phyloP scores from a whole-genome alignment of 306 rosid species.

The Corylus avellana region DNA sequence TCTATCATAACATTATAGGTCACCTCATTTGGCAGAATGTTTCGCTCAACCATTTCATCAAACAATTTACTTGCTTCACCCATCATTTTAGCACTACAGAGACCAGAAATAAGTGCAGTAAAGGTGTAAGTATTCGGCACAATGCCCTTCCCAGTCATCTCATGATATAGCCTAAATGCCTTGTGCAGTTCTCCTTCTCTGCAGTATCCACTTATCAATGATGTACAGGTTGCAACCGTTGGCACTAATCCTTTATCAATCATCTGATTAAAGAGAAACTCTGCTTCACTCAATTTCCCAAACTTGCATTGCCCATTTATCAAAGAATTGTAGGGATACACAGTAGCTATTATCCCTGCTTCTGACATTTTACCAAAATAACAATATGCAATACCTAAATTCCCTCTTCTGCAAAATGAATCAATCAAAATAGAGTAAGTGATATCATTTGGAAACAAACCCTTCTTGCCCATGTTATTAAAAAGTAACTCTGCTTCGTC shows the following conservation, averaged over 20 bases:
- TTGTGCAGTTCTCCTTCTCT: constrained; percentile 51
- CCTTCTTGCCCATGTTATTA: constrained; percentile 48
- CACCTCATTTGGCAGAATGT: constrained; percentile 78
- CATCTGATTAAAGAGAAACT: constrained; percentile 57
- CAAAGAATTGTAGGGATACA: constrained; percentile 78
- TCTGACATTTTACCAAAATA: constrained; percentile 62
- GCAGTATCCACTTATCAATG: constrained; percentile 72
- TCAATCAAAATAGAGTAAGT: constrained; percentile 82
- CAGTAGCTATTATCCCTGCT: constrained; percentile 52
- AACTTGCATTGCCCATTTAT: constrained; percentile 78
- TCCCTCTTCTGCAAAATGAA: constrained; percentile 72
- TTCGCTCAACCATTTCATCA: constrained; percentile 59
- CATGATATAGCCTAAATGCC: constrained; percentile 65
- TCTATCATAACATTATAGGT: constrained; percentile 91
- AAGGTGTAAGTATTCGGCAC: constrained; percentile 66
- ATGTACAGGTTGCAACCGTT: constrained; percentile 67
- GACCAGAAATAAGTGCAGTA: constrained; percentile 80
- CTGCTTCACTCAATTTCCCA: constrained; percentile 63
- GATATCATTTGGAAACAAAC: constrained; percentile 67
- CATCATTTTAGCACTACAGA: constrained; percentile 61
- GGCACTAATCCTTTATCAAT: constrained; percentile 64
- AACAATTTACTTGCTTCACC: constrained; percentile 65
- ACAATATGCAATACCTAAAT: constrained; percentile 57
- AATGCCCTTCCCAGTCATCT: constrained; percentile 71
- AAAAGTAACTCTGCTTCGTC: constrained; percentile 71